phyloP scores from a whole-genome alignment of 176 grass and related monocot species.

The Lolium multiflorum region DNA sequence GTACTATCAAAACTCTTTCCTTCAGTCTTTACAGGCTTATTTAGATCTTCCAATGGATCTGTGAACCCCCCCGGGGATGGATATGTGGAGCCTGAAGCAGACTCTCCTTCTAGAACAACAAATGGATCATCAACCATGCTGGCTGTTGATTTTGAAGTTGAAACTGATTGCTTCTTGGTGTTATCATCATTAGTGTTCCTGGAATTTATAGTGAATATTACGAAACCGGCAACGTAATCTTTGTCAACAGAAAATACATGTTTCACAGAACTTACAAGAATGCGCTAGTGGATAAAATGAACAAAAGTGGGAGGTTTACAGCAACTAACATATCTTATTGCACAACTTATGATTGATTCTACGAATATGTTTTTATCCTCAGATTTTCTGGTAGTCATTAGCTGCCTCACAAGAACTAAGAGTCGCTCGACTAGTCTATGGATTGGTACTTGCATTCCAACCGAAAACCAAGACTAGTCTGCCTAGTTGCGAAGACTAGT shows the following conservation, averaged over 20 bases:
- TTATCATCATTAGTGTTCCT: conserved; percentile 60
- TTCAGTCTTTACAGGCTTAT: conserved; percentile 44
- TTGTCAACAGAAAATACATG: neutral
- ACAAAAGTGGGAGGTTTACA: neutral
- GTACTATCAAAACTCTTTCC: conserved; percentile 46
- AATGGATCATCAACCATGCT: conserved; percentile 68
- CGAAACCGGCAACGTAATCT: neutral
- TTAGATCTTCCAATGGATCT: conserved; percentile 67
- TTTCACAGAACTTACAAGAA: conserved; percentile 14
- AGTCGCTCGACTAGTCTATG: too few species aligned
- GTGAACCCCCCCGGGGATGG: conserved; percentile 57
- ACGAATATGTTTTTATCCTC: neutral
- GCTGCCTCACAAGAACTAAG: too few species aligned
- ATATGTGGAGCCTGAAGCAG: conserved; percentile 55
- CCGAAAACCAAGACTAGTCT: too few species aligned
- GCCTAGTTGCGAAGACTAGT: too few species aligned
- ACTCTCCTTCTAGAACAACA: conserved; percentile 67
- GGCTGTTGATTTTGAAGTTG: conserved; percentile 48
- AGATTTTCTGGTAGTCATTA: neutral
- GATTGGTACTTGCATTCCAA: too few species aligned
- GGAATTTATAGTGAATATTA: conserved; percentile 48
- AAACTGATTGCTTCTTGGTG: conserved; percentile 48
- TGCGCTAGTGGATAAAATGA: neutral
- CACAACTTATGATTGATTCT: neutral
- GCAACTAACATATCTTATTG: conserved; percentile 1